Base-by-base conservation (phyloP, 148 eudicot genomes). In the Spergularia bocconei region DNA sequence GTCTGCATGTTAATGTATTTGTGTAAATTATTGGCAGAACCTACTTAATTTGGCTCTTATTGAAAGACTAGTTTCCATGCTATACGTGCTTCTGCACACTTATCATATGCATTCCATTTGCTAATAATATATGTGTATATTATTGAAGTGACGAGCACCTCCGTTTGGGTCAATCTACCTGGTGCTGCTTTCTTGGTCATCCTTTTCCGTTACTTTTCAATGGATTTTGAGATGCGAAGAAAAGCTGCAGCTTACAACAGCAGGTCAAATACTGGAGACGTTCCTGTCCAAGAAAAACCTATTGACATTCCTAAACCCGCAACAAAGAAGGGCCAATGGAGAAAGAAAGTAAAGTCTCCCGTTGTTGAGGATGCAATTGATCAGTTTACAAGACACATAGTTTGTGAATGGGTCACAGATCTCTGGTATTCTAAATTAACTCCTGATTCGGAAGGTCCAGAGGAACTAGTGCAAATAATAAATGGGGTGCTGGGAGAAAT, bases 371-470 rank as follows among this genome's bases (percentile, higher is more conserved):
- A 86, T 78, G 97, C 98, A 73, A 82, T 95, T 77, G 91, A 95
- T 78, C 93, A 91, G 21, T 91, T 95, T 72, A 87, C 94, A 38
- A 83, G 91, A 75, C 99, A 89, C 84, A 74, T 95, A 72, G 88
- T 92, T 74, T 92, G 91, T 66, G 99, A 95, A 78, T 95, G 98
- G 99, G 94, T 95, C 67, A 92, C 97, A 53, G 98, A 92, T 85
- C 91, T 92, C 73, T 95, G 99, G 99, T 95, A 95, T 75, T 86
- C 91, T 60, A 89, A 88, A 78, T 62, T 95, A 72, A 92, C 99
- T 13, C 91, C 97, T 76, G 99, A 95, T 76, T 89, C 75, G 78
- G 93, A 92, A 80, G 94, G 94, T 70, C 99, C 99, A 52, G 98
- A 95, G 79, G 99, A 90, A 79, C 80, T 95, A 75, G 91, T 88